Percentiles rank a stretch among this genome's conserved stretches.
phyloP scores from a whole-genome alignment of 1,284 basidiomycete species.

The Ustilago curta region DNA sequence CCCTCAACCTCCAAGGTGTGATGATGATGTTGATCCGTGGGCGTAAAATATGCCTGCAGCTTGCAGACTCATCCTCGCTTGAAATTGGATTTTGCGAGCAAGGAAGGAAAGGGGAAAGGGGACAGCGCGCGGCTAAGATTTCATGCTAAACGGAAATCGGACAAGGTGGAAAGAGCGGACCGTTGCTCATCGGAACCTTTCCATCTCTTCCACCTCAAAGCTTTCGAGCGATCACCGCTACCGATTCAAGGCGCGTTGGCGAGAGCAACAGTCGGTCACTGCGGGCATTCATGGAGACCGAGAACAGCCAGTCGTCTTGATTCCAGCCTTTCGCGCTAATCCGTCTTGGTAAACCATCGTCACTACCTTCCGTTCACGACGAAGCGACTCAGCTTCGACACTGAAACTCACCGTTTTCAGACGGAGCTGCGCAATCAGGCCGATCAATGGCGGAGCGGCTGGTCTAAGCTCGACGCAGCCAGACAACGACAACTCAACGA shows the following conservation, averaged over 20 bases:
- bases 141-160: constrained; percentile 6
- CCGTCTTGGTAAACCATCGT: constrained; percentile 13
- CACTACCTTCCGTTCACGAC: background rate
- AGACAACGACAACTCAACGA: background rate
- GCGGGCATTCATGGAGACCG: background rate
- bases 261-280: background rate
- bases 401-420: no score
- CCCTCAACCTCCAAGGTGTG: background rate
- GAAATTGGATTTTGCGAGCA: background rate
- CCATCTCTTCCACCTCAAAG: background rate
- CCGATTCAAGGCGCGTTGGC: no score
- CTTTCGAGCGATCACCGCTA: background rate
- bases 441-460: background rate
- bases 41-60: background rate
- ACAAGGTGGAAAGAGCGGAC: background rate
- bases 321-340: constrained; percentile 9
- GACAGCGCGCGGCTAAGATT: constrained; percentile 5
- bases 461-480: background rate
- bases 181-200: constrained; percentile 1
- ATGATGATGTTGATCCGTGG: constrained; percentile 1
- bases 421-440: no score
- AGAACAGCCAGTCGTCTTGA: constrained; percentile 2
- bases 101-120: constrained; percentile 6
- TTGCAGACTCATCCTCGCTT: background rate
- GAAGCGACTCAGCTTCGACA: background rate